A percentile compares a stretch with the other conserved stretches of the same genome.
Evolutionary conservation across 2,329 filamentous ascomycete genomes (phyloP).

Genomic region (Xylaria polymorpha): DNA sequence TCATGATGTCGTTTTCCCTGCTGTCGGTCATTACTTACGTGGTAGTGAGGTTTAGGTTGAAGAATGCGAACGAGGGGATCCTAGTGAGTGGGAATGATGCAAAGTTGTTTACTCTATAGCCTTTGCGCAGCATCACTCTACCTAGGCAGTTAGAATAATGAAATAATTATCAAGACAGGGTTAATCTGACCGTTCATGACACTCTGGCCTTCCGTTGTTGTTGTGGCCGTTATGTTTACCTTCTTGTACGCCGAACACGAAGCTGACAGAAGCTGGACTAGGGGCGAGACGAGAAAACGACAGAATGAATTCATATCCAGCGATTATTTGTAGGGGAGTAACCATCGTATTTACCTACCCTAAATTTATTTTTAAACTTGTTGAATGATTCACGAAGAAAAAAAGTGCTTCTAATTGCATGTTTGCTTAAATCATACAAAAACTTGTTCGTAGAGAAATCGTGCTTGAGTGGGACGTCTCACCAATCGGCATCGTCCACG

Average conservation of each 20-base stretch:
- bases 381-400: background rate
- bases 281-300: background rate
- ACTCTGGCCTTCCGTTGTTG: background rate
- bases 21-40: background rate
- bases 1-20: background rate
- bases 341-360: background rate
- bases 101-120: background rate
- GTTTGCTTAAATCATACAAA: background rate
- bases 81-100: background rate
- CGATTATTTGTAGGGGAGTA: background rate
- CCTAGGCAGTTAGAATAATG: no score
- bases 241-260: background rate
- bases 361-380: background rate
- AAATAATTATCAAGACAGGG: no score
- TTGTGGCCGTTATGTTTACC: background rate
- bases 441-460: background rate
- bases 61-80: background rate
- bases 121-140: no score
- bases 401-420: background rate
- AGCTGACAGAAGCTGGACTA: no score
- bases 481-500: slow-evolving; percentile 33
- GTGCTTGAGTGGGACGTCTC: slow-evolving; percentile 13
- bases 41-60: background rate
- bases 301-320: no score
- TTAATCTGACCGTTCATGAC: no score